Conservation (phyloP, 176 grass and related monocot genomes). For the Phoenix dactylifera region DNA sequence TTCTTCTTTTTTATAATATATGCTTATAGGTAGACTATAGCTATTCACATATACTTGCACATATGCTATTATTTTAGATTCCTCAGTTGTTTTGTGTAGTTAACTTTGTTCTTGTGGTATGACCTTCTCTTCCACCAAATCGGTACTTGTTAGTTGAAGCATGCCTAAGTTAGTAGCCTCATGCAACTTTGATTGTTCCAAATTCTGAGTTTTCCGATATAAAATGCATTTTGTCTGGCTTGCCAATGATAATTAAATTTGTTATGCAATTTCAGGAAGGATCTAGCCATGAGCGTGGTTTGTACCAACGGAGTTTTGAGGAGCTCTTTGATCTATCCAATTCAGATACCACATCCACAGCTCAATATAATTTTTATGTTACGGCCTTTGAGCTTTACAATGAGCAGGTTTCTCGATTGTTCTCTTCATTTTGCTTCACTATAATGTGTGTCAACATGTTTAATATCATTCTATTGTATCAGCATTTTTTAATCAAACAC, state of each 20-base stretch:
- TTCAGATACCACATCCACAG: slow-evolving; percentile 76
- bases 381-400: slow-evolving; percentile 97
- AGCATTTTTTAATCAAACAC: not conserved
- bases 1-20: too few species aligned
- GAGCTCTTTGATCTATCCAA: slow-evolving; percentile 97
- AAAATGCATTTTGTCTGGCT: slow-evolving; percentile 22
- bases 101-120: too few species aligned
- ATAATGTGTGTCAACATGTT: too few species aligned
- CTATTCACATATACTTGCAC: too few species aligned
- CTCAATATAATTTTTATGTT: slow-evolving; percentile 83
- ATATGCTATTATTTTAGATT: too few species aligned
- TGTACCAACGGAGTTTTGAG: slow-evolving; percentile 86
- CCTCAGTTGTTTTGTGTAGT: too few species aligned
- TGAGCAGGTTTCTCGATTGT: slow-evolving; percentile 52
- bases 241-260: slow-evolving; percentile 13
- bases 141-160: too few species aligned
- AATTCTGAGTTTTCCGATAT: not conserved
- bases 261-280: slow-evolving; percentile 66
- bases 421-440: too few species aligned
- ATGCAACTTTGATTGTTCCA: not conserved
- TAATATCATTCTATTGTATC: slow-evolving; percentile 7
- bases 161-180: too few species aligned
- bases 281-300: slow-evolving; percentile 86
- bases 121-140: too few species aligned
- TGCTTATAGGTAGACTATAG: too few species aligned